Conservation (phyloP, 345 rosid genomes). For the Angophora floribunda region DNA sequence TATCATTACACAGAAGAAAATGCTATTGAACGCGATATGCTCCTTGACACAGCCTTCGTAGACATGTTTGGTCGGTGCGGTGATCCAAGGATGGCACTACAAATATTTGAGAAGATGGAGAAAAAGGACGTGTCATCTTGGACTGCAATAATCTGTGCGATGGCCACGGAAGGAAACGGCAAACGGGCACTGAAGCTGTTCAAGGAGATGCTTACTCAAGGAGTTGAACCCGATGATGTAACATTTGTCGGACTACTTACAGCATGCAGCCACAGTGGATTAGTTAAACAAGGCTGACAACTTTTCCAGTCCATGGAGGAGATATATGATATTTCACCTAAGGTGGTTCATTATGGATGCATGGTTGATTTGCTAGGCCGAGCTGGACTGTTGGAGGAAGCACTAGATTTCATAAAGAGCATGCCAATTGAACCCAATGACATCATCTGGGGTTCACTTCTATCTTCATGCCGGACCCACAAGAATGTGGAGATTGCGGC, state of each 20-base stretch:
- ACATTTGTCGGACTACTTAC: constrained; percentile 42
- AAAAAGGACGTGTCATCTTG: constrained; percentile 58
- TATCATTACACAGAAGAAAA: constrained; percentile 25
- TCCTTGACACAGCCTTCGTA: constrained; percentile 39
- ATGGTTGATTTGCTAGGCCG: constrained; percentile 70
- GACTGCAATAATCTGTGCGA: constrained; percentile 61
- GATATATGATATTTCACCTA: constrained; percentile 26
- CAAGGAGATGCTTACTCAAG: constrained; percentile 36
- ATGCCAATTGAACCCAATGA: constrained; percentile 60
- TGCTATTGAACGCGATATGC: constrained; percentile 32
- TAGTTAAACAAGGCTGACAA: constrained; percentile 45
- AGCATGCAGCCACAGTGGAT: constrained; percentile 54
- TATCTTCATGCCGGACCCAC: constrained; percentile 52
- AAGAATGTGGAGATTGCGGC: constrained; percentile 37
- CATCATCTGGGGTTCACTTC: constrained; percentile 57
- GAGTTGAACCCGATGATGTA: constrained; percentile 43
- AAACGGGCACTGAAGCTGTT: constrained; percentile 36
- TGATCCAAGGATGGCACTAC: constrained; percentile 45
- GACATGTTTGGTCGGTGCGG: constrained; percentile 74
- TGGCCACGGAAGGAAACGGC: constrained; percentile 51
- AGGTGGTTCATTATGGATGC: constrained; percentile 60
- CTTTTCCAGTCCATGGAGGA: constrained; percentile 52
- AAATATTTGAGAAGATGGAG: constrained; percentile 29
- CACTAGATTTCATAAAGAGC: constrained; percentile 29
- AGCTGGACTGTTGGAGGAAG: constrained; percentile 49